Evolutionary conservation across 495 filamentous ascomycete genomes (phyloP).

Genomic region (Acidomyces sp.): DNA sequence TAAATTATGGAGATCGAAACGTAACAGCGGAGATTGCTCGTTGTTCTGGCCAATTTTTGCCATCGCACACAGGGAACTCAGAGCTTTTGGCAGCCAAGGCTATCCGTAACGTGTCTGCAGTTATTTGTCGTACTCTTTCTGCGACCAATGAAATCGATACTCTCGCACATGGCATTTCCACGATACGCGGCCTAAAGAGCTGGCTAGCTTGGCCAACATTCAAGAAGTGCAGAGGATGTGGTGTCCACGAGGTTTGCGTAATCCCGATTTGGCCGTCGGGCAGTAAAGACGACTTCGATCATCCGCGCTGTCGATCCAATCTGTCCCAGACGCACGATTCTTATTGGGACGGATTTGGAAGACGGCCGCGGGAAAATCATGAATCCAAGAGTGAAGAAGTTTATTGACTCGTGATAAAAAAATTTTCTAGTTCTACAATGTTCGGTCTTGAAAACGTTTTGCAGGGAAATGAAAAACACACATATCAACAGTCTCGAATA

Average conservation of each 20-base stretch:
- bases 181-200: conserved; percentile 36
- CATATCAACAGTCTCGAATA: too few relatives aligned
- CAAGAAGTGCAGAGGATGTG: conserved; percentile 46
- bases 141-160: conserved; percentile 32
- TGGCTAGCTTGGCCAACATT: conserved; percentile 49
- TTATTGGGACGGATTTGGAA: neutral
- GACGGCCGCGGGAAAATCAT: too few relatives aligned
- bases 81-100: neutral
- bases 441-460: too few relatives aligned
- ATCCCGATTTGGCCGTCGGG: conserved; percentile 55
- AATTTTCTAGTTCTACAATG: too few relatives aligned
- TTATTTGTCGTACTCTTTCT: conserved; percentile 29
- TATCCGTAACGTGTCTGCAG: conserved; percentile 30
- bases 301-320: conserved; percentile 34
- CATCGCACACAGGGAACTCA: neutral
- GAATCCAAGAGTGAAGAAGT: too few relatives aligned
- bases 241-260: conserved; percentile 48
- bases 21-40: neutral
- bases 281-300: conserved; percentile 37
- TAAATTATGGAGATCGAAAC: conserved; percentile 35
- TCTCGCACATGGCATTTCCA: conserved; percentile 40
- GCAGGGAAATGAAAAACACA: too few relatives aligned
- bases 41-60: neutral
- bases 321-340: neutral
- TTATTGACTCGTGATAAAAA: too few relatives aligned